Conservation (phyloP, 179 eudicot species). For the Amaranthus tricolor region DNA sequence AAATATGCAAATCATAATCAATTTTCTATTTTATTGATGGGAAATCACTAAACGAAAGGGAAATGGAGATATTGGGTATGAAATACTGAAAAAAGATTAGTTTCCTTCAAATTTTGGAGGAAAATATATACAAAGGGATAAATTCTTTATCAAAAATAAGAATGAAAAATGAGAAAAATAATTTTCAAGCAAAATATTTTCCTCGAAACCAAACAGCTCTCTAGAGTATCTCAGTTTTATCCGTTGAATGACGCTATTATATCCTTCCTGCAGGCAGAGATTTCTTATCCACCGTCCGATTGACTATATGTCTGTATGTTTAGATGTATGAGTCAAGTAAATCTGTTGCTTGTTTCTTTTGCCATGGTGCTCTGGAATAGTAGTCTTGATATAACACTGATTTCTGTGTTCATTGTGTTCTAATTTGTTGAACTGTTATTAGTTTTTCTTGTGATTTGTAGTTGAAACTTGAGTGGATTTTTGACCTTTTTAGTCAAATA, state of each 20-base stretch:
- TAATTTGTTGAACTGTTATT: neutral
- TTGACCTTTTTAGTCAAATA: neutral
- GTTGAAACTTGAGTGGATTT: conserved; percentile 1
- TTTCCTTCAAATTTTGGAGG: no score
- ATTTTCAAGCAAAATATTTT: no score
- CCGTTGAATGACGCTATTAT: neutral
- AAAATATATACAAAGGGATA: no score
- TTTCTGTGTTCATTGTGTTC: neutral
- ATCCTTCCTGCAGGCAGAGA: neutral
- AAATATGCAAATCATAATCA: no score
- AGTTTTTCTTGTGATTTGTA: neutral
- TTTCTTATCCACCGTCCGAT: neutral
- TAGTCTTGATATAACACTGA: neutral
- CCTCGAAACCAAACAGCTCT: no score
- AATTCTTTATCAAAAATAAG: no score
- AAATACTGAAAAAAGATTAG: no score
- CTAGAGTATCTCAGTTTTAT: neutral
- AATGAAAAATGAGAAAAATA: no score
- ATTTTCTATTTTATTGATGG: no score
- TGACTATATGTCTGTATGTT: neutral
- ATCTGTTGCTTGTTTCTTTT: neutral
- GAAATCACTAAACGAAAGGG: no score
- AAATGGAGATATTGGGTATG: no score
- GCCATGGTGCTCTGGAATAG: neutral
- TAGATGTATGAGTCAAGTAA: neutral